Base-by-base conservation (phyloP, 2,329 filamentous ascomycete species). In the Arthrobotrys sphaeroides region DNA sequence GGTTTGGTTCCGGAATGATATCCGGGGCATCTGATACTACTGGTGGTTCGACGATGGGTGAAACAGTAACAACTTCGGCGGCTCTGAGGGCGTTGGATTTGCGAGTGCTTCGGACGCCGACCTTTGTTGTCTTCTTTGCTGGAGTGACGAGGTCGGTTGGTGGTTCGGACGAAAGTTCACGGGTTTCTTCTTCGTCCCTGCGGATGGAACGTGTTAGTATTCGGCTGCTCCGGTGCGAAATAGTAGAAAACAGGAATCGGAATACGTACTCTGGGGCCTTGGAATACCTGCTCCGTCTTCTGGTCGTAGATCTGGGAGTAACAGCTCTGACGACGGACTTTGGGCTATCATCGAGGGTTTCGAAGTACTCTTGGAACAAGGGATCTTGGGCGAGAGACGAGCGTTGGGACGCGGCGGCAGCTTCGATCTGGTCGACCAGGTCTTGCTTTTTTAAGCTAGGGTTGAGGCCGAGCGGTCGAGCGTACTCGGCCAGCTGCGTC, bases 71-170 rank as follows among this genome's bases (percentile, higher is more conserved):
- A 12, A 61, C 38, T 28, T 31, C 36, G 4, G 53, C 2, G 20
- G 28, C 12, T 18, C 62, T 47, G 22, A 55, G 33, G 12, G 62
- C 36, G 12, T 18, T 31, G 16, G 70, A 45, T 36, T 74, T 74
- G 38, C 70, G 70, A 6, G 70, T 62, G 53, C 70, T 74, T 47
- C 70, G 20, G 38, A 13, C 28, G 38, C 20, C 38, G 10, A 28
- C 31, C 16, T 38, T 62, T 22, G 42, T 22, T 33, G 51, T 20
- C 22, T 68, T 74, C 38, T 74, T 74, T 2, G 70, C 61, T 13
- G 70, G 70, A n/a, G 70, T 74, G n/a, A 74, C 47, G 49, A 65
- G n/a, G 22, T 74, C 70, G 24, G 55, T 47, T 33, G 70, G 70
- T 38, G 70, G 70, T 22, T 74, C 70, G 13, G 70, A 74, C 4